A percentile compares a stretch with the other conserved stretches of the same genome.
Conservation (phyloP, 2,329 filamentous ascomycete species). For the Colletotrichum trifolii region DNA sequence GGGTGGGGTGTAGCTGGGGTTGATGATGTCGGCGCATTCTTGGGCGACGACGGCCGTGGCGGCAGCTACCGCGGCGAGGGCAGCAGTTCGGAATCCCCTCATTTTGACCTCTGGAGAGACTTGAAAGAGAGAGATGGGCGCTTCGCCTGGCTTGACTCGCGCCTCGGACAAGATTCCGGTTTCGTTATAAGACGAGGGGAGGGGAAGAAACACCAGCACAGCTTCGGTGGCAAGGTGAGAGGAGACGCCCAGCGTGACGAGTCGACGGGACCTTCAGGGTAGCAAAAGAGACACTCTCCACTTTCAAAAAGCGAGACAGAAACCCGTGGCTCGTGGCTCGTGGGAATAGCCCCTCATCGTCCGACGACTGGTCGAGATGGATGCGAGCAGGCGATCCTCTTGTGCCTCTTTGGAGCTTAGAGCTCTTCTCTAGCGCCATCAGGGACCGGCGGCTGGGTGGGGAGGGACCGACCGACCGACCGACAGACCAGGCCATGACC, state of each 20-base stretch:
- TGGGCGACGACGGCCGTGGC: constrained; percentile 27
- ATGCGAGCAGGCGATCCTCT: constrained; percentile 21
- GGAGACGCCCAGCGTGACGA: constrained; percentile 8
- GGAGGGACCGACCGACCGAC: neutral
- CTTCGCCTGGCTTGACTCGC: too few species aligned
- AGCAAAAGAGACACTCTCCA: constrained; percentile 7
- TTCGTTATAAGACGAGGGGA: neutral
- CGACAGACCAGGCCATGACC: constrained; percentile 8
- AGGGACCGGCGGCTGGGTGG: constrained; percentile 3
- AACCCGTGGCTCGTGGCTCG: neutral
- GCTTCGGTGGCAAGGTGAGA: constrained; percentile 18
- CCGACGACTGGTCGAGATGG: constrained; percentile 21
- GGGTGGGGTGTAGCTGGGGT: constrained; percentile 50
- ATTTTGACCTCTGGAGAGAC: neutral
- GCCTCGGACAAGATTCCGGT: neutral
- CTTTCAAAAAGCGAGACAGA: constrained; percentile 13
- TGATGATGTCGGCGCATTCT: constrained; percentile 49
- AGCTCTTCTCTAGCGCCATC: constrained; percentile 25
- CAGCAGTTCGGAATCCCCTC: constrained; percentile 24
- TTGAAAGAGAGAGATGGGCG: too few species aligned
- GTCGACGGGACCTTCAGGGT: constrained; percentile 2
- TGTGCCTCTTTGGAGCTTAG: constrained; percentile 10
- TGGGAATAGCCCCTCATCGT: neutral
- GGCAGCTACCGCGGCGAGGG: constrained; percentile 11
- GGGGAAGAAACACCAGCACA: neutral